Base-by-base conservation (phyloP, 1,284 basidiomycete species). In the Leccinum pallidistipes region DNA sequence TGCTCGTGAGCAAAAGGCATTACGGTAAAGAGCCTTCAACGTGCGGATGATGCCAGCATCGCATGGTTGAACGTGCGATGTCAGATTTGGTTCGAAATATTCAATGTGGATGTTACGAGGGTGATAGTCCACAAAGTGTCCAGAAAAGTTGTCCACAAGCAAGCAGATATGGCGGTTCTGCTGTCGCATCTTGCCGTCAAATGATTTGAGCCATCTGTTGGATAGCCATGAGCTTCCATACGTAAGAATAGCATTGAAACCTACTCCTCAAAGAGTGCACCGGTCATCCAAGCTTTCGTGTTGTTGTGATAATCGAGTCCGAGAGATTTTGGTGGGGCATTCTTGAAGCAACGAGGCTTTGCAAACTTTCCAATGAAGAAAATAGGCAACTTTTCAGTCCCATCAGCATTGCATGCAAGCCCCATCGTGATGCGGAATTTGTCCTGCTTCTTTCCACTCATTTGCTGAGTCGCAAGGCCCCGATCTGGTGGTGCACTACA, bases 251-350 rank as follows among this genome's bases (percentile, higher is more conserved):
- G 16, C 16, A 43, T 43, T n/a, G 16, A n/a, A n/a, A 43, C 29
- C 21, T 47, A 64, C 64, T 62, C 55, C n/a, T 64, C 24, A 16
- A 64, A 64, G 0, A 64, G 4, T 0, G 2, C 14, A 1, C 0
- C 0, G 1, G 55, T 64, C 55, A 64, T 64, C 60, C 60, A 64
- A 21, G 60, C 57, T 2, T 31, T 62, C 5, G 21, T 47, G 3
- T 63, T 64, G 56, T 43, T 53, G 0, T 5, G 12, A 10, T 64
- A 64, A 24, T 63, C n/a, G 31, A 64, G 38, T 1, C 57, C 58
- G 2, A 3, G 7, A 2, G 27, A 3, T 1, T 59, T 7, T 6
- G 36, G 24, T 2, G 36, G 9, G 5, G 24, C 10, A 1, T 27
- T 40, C 1, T 61, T 11, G 14, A 65, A 65, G 55, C 62, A 65